Evolutionary conservation across 169 alveolate species (phyloP), one percentile per base, ranked within the genome.

Genomic region (Babesia bovis): DNA sequence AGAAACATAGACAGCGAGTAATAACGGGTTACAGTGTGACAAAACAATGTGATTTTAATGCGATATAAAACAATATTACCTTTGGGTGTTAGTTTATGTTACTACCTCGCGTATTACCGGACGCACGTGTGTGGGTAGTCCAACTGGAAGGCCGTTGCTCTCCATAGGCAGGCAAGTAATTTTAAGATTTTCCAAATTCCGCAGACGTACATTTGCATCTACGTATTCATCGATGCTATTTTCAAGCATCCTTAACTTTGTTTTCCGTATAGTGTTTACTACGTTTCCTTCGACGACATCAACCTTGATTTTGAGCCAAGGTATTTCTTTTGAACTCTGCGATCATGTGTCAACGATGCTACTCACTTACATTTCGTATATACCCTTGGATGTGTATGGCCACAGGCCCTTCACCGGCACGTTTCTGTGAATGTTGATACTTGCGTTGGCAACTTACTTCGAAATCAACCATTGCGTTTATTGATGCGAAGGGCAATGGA

Each of bases 401-500:
- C 21, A 30, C 73, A 9, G 73, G 73, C 17, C 61, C 73, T 13
- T 44, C 60, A 41, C 33, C 50, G 30, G 73, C 32, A 4, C 58
- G 58, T 63, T 63, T 44, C 73, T 63, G 61, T 33, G 19, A 1
- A 12, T 26, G 1, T 9, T 9, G 12, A 6, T 4, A 47, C 17
- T 9, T 13, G n/a, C 9, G 41, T 26, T 15, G 10, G 12, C 3
- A 9, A 74, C 57, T 50, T 32, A 51, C 63, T 56, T 45, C 75
- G 49, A 68, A 59, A 56, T 36, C 73, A 42, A 30, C 42, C 44
- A 74, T 28, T 1, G 87, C 87, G 19, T 68, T 61, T 25, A 78
- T 25, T 25, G 82, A 56, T 30, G 78, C 77, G 53, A 50, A 78
- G 26, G 87, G 87, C 12, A 78, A 70, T 19, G 87, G 82, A 51